These are phyloP conservation scores for Patellifolia procumbens DNA, from an alignment of 179 eudicot genomes.

Conservation along the genomic window DNA sequence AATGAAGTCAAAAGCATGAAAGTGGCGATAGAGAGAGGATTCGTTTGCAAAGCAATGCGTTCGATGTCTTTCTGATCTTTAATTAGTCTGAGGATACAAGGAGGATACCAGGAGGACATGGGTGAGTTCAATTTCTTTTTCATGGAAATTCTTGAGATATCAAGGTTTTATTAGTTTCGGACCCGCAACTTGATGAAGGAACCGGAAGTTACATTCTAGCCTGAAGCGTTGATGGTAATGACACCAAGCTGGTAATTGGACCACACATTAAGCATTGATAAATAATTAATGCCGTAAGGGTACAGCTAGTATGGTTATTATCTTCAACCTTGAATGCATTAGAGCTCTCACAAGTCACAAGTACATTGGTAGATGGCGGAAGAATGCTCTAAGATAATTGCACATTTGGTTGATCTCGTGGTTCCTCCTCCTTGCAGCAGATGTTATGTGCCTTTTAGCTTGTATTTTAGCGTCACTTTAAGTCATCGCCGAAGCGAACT, in stretches of 20 bases:
- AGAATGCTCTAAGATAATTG: not conserved
- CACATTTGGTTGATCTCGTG: not conserved
- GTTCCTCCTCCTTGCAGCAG: not conserved
- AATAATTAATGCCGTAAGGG: not conserved
- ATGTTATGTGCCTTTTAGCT: not conserved
- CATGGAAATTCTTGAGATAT: not conserved
- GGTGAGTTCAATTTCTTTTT: not conserved
- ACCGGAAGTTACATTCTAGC: not conserved
- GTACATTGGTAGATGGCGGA: not conserved
- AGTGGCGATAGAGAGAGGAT: not conserved
- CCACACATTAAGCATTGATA: not conserved
- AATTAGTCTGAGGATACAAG: not conserved
- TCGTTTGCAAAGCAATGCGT: too few species aligned
- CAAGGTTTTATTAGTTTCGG: not conserved
- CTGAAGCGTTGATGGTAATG: conserved; percentile 1
- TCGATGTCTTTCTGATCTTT: too few species aligned
- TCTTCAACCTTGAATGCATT: conserved; percentile 6
- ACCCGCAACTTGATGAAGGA: not conserved
- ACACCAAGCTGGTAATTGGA: conserved; percentile 7
- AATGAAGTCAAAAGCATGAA: not conserved
- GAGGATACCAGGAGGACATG: not conserved
- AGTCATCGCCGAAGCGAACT: not conserved
- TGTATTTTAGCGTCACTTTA: not conserved
- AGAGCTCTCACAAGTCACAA: not conserved
- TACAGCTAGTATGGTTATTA: conserved; percentile 9